Conservation (phyloP, 306 rosid genomes). For the Biancaea sappan region DNA sequence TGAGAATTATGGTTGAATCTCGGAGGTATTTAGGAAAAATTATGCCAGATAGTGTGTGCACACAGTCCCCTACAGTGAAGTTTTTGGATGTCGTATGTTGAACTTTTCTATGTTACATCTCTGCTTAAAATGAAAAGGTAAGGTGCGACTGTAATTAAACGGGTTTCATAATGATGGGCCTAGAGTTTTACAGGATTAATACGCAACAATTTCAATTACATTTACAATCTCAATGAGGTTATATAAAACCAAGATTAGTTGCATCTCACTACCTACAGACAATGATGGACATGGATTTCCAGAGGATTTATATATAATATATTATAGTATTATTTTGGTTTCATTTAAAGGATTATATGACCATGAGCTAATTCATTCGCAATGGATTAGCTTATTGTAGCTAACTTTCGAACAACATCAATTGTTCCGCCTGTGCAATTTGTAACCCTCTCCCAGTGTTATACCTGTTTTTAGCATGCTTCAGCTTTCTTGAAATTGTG, state of each 20-base stretch:
- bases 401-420: background rate
- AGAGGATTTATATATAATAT: background rate
- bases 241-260: background rate
- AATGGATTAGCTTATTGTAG: background rate
- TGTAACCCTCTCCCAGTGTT: background rate
- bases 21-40: background rate
- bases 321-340: background rate
- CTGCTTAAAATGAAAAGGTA: background rate
- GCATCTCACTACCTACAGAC: background rate
- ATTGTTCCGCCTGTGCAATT: background rate
- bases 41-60: conserved; percentile 11
- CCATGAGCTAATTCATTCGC: background rate
- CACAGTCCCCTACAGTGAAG: background rate
- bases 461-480: background rate
- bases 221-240: background rate
- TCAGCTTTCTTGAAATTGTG: background rate
- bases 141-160: background rate
- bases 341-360: background rate
- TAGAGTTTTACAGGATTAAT: background rate
- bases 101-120: background rate
- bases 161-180: background rate
- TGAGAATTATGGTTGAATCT: background rate
- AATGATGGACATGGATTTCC: background rate
- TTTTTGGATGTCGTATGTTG: background rate
- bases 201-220: background rate